Conservation (phyloP, 768 basidiomycete genomes). For the Gloeopeniophorella convolvens region DNA sequence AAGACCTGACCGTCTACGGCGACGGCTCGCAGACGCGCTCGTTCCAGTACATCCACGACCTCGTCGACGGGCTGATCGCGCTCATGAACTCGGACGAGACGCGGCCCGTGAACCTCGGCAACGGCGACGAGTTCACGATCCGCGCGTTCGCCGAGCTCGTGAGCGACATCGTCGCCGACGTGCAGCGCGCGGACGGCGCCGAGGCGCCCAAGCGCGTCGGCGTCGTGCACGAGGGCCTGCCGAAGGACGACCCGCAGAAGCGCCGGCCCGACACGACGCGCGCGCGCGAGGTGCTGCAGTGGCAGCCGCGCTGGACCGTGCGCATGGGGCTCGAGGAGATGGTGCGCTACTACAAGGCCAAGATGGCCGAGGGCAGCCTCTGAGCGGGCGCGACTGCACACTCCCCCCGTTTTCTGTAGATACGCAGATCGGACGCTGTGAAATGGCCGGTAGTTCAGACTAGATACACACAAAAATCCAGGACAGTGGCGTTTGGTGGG, state of each 20-base stretch:
- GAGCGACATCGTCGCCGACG: constrained; percentile 86
- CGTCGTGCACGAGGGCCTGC: constrained; percentile 75
- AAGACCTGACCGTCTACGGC: constrained; percentile 96
- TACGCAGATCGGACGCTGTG: too few species aligned
- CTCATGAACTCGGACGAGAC: constrained; percentile 94
- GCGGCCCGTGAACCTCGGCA: constrained; percentile 95
- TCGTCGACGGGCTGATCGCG: constrained; percentile 87
- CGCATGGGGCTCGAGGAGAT: constrained; percentile 93
- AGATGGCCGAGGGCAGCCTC: constrained; percentile 78
- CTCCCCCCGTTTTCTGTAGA: too few species aligned
- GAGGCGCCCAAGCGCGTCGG: constrained; percentile 45
- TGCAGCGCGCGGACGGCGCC: constrained; percentile 77
- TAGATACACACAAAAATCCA: too few species aligned
- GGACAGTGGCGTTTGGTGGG: too few species aligned
- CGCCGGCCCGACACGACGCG: constrained; percentile 89
- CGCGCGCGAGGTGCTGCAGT: constrained; percentile 75
- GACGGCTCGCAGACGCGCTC: constrained; percentile 92
- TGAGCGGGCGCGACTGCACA: constrained; percentile 23
- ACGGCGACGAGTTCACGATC: constrained; percentile 93
- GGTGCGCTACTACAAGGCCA: constrained; percentile 88
- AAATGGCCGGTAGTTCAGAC: too few species aligned
- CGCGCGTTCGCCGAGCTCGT: constrained; percentile 91
- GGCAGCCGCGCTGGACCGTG: constrained; percentile 93
- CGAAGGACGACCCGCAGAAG: constrained; percentile 91
- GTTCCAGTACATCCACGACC: constrained; percentile 98